These are phyloP conservation scores for Chlamydomonas reinhardtii DNA, from an alignment of 163 green algal species.

Conservation along the genomic window DNA sequence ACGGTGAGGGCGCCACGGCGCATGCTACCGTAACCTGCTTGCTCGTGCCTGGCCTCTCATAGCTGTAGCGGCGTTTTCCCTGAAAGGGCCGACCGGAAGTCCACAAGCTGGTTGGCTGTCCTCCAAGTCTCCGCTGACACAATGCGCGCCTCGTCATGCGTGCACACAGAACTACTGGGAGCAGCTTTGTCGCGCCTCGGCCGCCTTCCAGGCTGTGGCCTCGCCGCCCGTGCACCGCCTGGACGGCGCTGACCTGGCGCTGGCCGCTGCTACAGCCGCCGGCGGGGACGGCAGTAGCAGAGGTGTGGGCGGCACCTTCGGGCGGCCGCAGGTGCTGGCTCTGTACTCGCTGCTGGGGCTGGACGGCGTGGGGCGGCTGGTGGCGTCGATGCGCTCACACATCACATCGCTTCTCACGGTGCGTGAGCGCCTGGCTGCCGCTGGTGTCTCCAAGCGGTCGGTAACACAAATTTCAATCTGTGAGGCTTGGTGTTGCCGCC, in stretches of 20 bases:
- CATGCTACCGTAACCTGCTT: too few relatives aligned
- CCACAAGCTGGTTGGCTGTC: not conserved
- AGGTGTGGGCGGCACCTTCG: not conserved
- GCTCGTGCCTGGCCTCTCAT: too few relatives aligned
- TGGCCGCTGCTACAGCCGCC: not conserved
- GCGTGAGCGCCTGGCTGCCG: not conserved
- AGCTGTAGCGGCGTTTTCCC: too few relatives aligned
- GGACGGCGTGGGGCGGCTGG: constrained; percentile 18
- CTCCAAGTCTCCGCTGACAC: too few relatives aligned
- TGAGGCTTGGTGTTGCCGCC: too few relatives aligned
- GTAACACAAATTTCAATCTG: too few relatives aligned
- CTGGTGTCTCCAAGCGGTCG: too few relatives aligned
- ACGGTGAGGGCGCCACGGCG: not conserved
- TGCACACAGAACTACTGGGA: not conserved
- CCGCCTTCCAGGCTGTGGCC: not conserved
- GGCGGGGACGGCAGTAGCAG: not conserved
- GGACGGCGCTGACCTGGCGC: not conserved
- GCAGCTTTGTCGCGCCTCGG: not conserved
- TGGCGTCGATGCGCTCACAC: constrained; percentile 3
- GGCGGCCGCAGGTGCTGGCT: constrained; percentile 13
- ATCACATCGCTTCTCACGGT: constrained; percentile 1
- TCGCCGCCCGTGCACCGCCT: not conserved
- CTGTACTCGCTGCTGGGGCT: constrained; percentile 20
- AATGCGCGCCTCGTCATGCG: too few relatives aligned
- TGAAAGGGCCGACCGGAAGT: too few relatives aligned